Base-by-base conservation (phyloP, 1,139 yeast genomes). In the Geotrichum australiense region DNA sequence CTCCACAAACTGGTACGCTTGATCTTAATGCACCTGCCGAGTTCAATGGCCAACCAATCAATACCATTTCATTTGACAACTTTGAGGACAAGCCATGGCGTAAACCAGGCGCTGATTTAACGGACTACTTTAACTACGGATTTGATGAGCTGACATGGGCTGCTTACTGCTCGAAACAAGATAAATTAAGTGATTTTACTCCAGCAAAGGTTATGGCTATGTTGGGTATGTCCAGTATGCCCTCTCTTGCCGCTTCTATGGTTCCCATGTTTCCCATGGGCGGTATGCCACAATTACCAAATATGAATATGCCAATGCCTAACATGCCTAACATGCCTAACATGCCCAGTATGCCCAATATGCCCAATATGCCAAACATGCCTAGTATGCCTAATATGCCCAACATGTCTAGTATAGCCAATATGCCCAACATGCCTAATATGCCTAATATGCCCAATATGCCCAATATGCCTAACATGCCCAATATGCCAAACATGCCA, bases 21-120 rank as follows among this genome's bases (percentile, higher is more conserved):
- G 94, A 89, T 55, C 70, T 91, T 10, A 78, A 86, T 53, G 77
- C 78, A 18, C 82, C 84, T 14, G 96, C 93, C 0, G 78, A 77
- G 47, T 76, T 73, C 50, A 83, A 89, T 43, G 97, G 95, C 3
- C 74, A 77, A 52, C 94, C 94, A 3, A 68, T 93, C 40, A 84
- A 94, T 0, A 80, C 82, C 52, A 70, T 89, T n/a, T 82, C 85
- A 50, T 70, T 89, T 15, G 94, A 84, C 50, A 81, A 79, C 39
- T 66, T 89, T 36, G 87, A 85, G 51, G 94, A 86, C 50, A 93
- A 93, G 64, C 98, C 98, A 2, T 91, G 99, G 99, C 74, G 98
- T 57, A 80, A 84, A 51, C 97, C 97, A 0, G 96, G 96, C 39
- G 95, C 96, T 2, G 96, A 91, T 62, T 68, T 85, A 33, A 76